Conservation (phyloP, 371 early-diverging fungal genomes). For the Globomyces sp. region DNA sequence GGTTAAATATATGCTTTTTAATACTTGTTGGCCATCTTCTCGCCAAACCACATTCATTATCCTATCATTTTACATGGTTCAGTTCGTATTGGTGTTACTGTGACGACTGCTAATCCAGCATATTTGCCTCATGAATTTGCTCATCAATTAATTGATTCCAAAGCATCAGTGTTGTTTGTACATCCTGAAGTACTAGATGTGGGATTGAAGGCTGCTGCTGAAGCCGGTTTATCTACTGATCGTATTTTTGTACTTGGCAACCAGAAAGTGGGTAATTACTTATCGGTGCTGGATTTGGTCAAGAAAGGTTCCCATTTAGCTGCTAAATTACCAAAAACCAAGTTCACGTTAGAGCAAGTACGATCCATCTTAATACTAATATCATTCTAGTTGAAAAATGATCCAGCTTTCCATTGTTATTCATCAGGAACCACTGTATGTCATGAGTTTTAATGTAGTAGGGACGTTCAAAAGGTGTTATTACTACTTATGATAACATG, state of each 20-base stretch:
- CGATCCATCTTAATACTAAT: background rate
- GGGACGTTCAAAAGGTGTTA: constrained; percentile 63
- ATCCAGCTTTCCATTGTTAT: constrained; percentile 79
- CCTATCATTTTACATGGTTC: constrained; percentile 52
- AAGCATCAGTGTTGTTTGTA: constrained; percentile 5
- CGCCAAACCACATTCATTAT: constrained; percentile 70
- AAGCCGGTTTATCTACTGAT: constrained; percentile 52
- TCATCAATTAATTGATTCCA: constrained; percentile 11
- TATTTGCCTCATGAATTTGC: constrained; percentile 14
- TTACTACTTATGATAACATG: constrained; percentile 77
- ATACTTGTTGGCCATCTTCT: constrained; percentile 63
- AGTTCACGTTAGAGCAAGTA: constrained; percentile 36
- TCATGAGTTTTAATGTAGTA: background rate
- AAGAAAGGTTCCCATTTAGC: constrained; percentile 24
- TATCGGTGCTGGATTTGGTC: constrained; percentile 24
- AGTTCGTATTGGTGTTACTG: constrained; percentile 37
- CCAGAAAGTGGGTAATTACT: constrained; percentile 35
- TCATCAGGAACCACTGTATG: constrained; percentile 88
- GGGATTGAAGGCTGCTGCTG: constrained; percentile 59
- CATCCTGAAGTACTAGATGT: background rate
- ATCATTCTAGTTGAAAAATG: constrained; percentile 36
- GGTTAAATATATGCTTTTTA: too few relatives aligned
- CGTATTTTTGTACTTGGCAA: constrained; percentile 60
- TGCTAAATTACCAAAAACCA: constrained; percentile 9
- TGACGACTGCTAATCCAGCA: constrained; percentile 18